Base-by-base conservation (phyloP, 2,329 filamentous ascomycete genomes). In the Zopfia rhizophila region DNA sequence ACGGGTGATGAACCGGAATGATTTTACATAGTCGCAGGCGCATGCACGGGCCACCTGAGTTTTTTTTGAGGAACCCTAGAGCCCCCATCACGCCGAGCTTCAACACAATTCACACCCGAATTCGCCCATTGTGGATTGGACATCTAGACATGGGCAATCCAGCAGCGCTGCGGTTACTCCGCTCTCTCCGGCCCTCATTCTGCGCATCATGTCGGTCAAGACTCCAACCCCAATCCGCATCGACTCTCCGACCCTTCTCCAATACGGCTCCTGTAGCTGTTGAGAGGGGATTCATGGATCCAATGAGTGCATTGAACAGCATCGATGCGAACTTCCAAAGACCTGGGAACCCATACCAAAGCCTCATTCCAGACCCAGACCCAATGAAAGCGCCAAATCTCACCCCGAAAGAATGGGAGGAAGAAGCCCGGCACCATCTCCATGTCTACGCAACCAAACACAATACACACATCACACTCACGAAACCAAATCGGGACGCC, bases 391-490 rank as follows among this genome's bases (percentile, higher is more conserved):
- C 35, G 2, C 31, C 7, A 22, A 65, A 66, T 33, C 53, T 63
- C 8, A 33, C 48, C 23, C 40, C 47, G 21, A 41, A 44, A 22
- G 66, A 70, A 19, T 68, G 63, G 63, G 60, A 61, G 14, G 63
- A 65, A 36, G 62, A 69, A 45, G 82, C 88, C 66, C 87, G 89
- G 2, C 91, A 91, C 77, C 91, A 96, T 70, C 82, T 99, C 55
- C 90, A 96, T 76, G 80, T 99, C 70, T 93, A 85, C 75, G 78
- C 88, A 19, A 87, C 89, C 70, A 95, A 91, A 76, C 94, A 97
- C 82, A 99, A 99, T 78, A 94, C 90, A 14, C 91, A 97, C 74
- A 83, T 99, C 63, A 97, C 92, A 1, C 83, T 97, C 57, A 90
- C 91, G 16, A 86, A 87, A 64, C 92, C 94, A 19, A 86, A 91